These are phyloP conservation scores for Aleurites moluccanus DNA, from an alignment of 441 rosid genomes.

Conservation along the genomic window DNA sequence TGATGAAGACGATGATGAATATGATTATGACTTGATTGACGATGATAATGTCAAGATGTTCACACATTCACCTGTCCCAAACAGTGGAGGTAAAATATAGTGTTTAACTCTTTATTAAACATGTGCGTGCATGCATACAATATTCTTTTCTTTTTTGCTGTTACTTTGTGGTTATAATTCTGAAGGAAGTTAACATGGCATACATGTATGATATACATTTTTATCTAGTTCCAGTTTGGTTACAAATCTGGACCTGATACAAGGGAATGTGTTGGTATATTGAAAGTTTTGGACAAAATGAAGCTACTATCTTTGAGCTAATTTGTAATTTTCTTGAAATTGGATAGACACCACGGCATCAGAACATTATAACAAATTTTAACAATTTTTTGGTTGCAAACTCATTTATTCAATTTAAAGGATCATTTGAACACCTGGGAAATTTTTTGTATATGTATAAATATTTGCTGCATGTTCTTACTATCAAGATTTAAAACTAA, in stretches of 20 bases:
- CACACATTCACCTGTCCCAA: slow-evolving; percentile 42
- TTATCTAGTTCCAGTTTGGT: not conserved
- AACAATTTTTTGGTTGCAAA: not conserved
- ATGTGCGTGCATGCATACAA: not conserved
- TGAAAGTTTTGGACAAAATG: not conserved
- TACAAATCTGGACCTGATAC: not conserved
- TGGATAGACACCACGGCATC: not conserved
- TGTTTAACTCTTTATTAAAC: too few species aligned
- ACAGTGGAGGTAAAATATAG: slow-evolving; percentile 62
- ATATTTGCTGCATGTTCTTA: not conserved
- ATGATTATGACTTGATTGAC: slow-evolving; percentile 44
- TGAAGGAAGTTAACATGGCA: not conserved
- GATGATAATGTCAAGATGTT: slow-evolving; percentile 36
- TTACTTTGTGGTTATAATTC: not conserved
- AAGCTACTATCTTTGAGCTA: not conserved
- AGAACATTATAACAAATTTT: not conserved
- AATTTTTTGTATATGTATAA: not conserved
- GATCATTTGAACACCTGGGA: not conserved
- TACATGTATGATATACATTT: not conserved
- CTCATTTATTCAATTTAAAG: not conserved
- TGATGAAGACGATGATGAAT: slow-evolving; percentile 68
- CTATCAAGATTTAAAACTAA: not conserved
- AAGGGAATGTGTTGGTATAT: not conserved
- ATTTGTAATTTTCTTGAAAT: not conserved
- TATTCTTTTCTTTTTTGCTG: not conserved